A percentile compares a stretch with the other conserved stretches of the same genome.
These are phyloP conservation scores for Pichia sp. DNA, from an alignment of 1,139 yeast genomes.

Conservation along the genomic window DNA sequence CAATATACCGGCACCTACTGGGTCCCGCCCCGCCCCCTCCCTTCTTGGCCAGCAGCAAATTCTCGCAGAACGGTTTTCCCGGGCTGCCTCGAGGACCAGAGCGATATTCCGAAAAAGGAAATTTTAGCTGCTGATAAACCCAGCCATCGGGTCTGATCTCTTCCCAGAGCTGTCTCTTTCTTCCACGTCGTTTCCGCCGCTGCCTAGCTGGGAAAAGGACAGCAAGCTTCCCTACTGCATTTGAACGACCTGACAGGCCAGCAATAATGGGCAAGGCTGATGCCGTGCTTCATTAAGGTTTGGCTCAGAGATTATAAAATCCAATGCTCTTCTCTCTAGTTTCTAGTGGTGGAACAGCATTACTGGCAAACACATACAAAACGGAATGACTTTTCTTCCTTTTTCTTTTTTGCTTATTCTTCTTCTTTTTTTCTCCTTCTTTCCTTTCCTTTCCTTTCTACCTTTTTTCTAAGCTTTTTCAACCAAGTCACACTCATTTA, in stretches of 20 bases:
- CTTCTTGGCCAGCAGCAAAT: too few species aligned
- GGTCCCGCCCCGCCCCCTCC: too few species aligned
- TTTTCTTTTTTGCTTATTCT: neutral
- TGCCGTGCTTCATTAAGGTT: too few species aligned
- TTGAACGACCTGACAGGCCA: too few species aligned
- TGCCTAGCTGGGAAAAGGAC: neutral
- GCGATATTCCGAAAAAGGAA: neutral
- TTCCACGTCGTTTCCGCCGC: neutral
- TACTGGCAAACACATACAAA: too few species aligned
- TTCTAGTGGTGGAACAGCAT: too few species aligned
- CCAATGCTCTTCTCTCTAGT: too few species aligned
- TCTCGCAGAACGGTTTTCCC: neutral
- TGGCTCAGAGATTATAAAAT: too few species aligned
- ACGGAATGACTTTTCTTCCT: neutral
- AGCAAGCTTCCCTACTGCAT: neutral
- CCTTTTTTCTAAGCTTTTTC: neutral
- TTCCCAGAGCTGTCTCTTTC: too few species aligned
- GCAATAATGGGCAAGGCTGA: too few species aligned
- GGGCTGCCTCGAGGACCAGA: neutral
- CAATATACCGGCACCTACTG: too few species aligned
- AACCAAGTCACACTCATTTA: neutral
- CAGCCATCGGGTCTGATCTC: neutral
- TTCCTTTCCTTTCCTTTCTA: neutral
- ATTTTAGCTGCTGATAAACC: slow-evolving; percentile 1
- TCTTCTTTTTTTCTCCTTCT: neutral